These are phyloP conservation scores for Apiospora arundinis DNA, from an alignment of 2,329 filamentous ascomycete genomes.

Conservation along the genomic window DNA sequence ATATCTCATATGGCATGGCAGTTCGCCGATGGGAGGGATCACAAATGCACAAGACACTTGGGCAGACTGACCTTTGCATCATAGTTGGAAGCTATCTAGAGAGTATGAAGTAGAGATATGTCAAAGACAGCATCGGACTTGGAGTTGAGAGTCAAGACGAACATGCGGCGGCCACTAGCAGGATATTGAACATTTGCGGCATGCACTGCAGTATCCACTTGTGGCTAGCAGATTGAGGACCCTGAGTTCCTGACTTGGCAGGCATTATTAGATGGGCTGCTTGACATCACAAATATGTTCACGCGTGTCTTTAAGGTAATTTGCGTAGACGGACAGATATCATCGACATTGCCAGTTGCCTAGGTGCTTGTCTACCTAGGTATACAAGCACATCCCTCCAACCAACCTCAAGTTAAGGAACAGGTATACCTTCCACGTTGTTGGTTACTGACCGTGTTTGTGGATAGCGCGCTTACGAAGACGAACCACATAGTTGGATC, in stretches of 20 bases:
- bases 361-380: too few relatives aligned
- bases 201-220: background rate
- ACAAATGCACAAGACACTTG: background rate
- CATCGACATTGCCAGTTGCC: too few relatives aligned
- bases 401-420: background rate
- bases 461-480: conserved; percentile 14
- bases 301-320: too few relatives aligned
- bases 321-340: too few relatives aligned
- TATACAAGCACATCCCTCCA: background rate
- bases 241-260: background rate
- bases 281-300: too few relatives aligned
- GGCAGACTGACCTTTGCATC: background rate
- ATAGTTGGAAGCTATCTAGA: background rate
- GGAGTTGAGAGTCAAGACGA: background rate
- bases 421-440: background rate
- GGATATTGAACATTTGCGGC: too few relatives aligned
- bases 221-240: background rate
- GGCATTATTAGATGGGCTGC: background rate
- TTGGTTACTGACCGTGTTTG: background rate
- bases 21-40: background rate
- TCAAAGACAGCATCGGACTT: background rate
- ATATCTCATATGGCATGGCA: background rate
- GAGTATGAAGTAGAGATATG: background rate
- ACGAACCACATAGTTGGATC: background rate
- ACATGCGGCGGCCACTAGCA: background rate